Conservation (phyloP, 1,284 basidiomycete genomes). For the Macrocybe sp. region DNA sequence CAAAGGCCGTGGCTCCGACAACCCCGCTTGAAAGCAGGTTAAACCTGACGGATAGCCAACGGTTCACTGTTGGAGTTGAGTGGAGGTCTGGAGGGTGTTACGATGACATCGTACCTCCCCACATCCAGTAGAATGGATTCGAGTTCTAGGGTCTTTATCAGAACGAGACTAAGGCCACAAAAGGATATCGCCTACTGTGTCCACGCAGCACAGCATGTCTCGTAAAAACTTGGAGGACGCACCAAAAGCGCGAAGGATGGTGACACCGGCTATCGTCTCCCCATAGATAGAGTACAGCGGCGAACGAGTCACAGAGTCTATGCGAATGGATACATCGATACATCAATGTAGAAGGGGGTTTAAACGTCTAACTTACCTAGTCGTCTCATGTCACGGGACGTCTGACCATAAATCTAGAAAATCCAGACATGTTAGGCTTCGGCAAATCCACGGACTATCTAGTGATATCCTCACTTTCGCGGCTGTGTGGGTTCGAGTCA, state of each 20-base stretch:
- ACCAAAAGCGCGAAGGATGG: slow-evolving; percentile 86
- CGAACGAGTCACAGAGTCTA: slow-evolving; percentile 85
- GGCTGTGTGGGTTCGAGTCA: slow-evolving; percentile 24
- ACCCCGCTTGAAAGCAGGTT: slow-evolving; percentile 74
- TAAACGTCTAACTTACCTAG: slow-evolving; percentile 44
- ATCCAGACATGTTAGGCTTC: slow-evolving; percentile 24
- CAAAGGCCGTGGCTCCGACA: slow-evolving; percentile 66
- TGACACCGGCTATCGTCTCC: slow-evolving; percentile 86
- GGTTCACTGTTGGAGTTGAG: slow-evolving; percentile 50
- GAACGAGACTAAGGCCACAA: slow-evolving; percentile 3
- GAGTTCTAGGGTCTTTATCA: slow-evolving; percentile 46
- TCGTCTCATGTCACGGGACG: slow-evolving; percentile 85
- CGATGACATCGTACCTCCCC: slow-evolving; percentile 52
- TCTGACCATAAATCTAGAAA: slow-evolving; percentile 77
- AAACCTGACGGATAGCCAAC: slow-evolving; percentile 80
- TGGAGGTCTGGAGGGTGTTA: slow-evolving; percentile 5
- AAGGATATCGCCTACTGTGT: slow-evolving; percentile 51
- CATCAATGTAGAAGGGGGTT: background rate
- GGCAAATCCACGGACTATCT: background rate
- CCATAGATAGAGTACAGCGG: slow-evolving; percentile 91
- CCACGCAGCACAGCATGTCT: slow-evolving; percentile 81
- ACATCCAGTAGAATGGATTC: slow-evolving; percentile 84
- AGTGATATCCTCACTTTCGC: slow-evolving; percentile 33
- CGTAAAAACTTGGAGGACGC: slow-evolving; percentile 82
- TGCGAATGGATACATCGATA: background rate